A percentile compares a stretch with the other conserved stretches of the same genome.
These are phyloP conservation scores for Rhododendron mucronatum DNA, from an alignment of 148 eudicot genomes.

Conservation along the genomic window DNA sequence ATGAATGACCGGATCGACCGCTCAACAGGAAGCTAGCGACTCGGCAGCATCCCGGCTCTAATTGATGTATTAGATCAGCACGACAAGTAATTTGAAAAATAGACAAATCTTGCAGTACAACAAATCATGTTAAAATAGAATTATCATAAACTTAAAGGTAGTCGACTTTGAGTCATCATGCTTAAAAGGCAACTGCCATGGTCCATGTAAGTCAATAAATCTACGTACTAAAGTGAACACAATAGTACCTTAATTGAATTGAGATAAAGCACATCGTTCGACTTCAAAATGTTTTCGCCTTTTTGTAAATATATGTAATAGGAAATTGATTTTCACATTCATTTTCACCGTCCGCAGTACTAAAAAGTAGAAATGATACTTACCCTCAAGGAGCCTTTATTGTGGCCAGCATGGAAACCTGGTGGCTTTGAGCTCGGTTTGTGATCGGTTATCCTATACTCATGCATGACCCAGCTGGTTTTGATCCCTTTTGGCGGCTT, in stretches of 20 bases:
- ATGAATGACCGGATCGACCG: no score
- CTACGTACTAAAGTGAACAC: neutral
- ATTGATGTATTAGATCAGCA: neutral
- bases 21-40: no score
- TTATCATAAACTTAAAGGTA: neutral
- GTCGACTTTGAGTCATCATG: neutral
- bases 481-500: slow-evolving; percentile 31
- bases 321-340: no score
- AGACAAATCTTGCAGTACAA: neutral
- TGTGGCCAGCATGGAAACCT: slow-evolving; percentile 33
- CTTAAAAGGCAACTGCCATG: neutral
- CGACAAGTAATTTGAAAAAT: no score
- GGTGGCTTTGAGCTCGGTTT: slow-evolving; percentile 12
- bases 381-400: slow-evolving; percentile 73
- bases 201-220: neutral
- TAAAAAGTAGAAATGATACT: neutral
- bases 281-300: neutral
- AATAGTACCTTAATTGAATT: neutral
- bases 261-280: neutral
- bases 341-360: no score
- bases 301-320: no score
- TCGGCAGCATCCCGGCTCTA: no score
- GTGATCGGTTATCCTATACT: slow-evolving; percentile 18
- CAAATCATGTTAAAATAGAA: neutral
- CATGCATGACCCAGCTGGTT: slow-evolving; percentile 35